Percentiles rank a stretch among this genome's conserved stretches.
Evolutionary conservation across 1,139 yeast species (phyloP).

Genomic region (Ogataea hybrid): DNA sequence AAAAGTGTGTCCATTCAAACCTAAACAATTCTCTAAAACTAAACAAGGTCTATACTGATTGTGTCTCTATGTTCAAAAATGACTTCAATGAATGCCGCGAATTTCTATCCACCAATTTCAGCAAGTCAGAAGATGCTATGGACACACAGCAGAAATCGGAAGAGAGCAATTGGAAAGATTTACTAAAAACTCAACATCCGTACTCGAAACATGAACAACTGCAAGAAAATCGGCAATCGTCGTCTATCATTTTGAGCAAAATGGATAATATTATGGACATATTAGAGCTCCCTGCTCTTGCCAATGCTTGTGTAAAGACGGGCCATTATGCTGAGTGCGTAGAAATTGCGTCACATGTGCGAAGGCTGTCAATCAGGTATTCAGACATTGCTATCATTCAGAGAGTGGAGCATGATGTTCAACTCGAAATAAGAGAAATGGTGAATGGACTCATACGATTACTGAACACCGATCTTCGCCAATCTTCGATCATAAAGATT

Average conservation of each 20-base stretch:
- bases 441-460: conserved; percentile 63
- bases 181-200: conserved; percentile 16
- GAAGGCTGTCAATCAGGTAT: conserved; percentile 65
- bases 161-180: conserved; percentile 20
- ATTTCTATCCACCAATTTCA: conserved; percentile 33
- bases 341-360: conserved; percentile 70
- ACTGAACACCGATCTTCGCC: conserved; percentile 73
- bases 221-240: conserved; percentile 15
- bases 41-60: conserved; percentile 26
- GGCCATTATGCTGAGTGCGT: conserved; percentile 91
- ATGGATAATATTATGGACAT: conserved; percentile 75
- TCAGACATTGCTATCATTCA: conserved; percentile 58
- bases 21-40: conserved; percentile 34
- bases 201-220: conserved; percentile 9
- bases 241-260: conserved; percentile 51
- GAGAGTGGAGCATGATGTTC: conserved; percentile 53
- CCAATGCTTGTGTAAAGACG: conserved; percentile 77
- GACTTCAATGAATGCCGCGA: conserved; percentile 34
- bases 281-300: conserved; percentile 77
- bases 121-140: conserved; percentile 12
- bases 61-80: conserved; percentile 26
- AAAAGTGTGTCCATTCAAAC: conserved; percentile 34
- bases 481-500: conserved; percentile 73
- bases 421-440: conserved; percentile 62
- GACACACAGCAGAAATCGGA: conserved; percentile 12